Base-by-base conservation (phyloP, 2,329 filamentous ascomycete genomes). In the Arachnopeziza araneosa region DNA sequence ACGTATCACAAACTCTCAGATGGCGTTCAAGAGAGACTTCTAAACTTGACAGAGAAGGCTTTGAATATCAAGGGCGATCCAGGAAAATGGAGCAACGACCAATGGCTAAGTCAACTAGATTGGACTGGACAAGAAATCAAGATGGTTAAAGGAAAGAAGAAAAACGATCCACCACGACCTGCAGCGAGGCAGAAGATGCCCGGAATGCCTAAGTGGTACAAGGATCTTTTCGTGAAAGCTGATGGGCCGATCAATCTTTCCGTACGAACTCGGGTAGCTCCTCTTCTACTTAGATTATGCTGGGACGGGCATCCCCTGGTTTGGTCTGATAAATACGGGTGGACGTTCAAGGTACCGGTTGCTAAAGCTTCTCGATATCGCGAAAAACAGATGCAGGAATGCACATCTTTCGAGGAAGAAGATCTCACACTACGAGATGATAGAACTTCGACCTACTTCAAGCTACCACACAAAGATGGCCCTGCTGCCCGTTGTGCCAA, bases 191-290 rank as follows among this genome's bases (percentile, higher is more conserved):
- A 99, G 73, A 99, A 98, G 79, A 91, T 89, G 76, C 93, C 93
- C 0, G 95, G 95, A 17, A 95, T 90, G 89, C 95, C 95, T 0
- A 83, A 89, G 65, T 99, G 95, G 95, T 99, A 96, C 76, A 97
- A 95, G 70, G 91, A 92, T 72, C 78, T 99, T 1, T 96, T 96
- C 68, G 68, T 82, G 1, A 91, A 85, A 59, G 87, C 77, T 24
- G 83, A 86, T 60, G 77, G 81, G 0, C 83, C 83, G 52, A 95
- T 97, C 60, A 87, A 80, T 61, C 77, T 99, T 21, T 91, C 90
- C 0, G 93, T 98, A 0, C 85, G 96, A 52, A 96, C 92, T 36
- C 85, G 96, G 57, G 86, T 97, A 68, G 90, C 95, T 0, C 92
- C 95, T 0, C 77, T 99, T 21, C 77, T 99, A 14, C 78, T 99